Evolutionary conservation across 306 rosid species (phyloP), one percentile per base, ranked within the genome.

Genomic region (Echinosophora koreensis): DNA sequence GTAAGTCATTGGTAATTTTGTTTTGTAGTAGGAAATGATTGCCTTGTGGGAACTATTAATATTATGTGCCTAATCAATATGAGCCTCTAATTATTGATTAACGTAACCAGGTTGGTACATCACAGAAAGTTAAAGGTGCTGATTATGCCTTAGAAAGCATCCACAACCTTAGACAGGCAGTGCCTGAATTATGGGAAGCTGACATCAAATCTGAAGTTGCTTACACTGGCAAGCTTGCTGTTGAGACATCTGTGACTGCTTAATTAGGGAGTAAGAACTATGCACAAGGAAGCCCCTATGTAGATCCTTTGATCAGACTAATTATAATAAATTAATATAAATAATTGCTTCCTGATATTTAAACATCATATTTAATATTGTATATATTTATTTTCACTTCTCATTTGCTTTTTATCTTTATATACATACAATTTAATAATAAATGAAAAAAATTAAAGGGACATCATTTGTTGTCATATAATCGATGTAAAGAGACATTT

Each of bases 81-180:
- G 47, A 35, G 69, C 27, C 66, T 28, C 73, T 69, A 71, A 76
- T 64, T 62, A 47, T 54, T 71, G 76, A 63, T 52, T 56, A 10
- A 15, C 22, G 13, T 6, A 3, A 34, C 8, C 79, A 96, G 99
- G 86, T 96, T 71, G 99, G 98, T n/a, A 87, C 81, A 55, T 86
- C 97, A 4, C 96, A 92, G 74, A 89, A 92, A 78, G 87, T 89
- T 27, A 91, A 90, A 87, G 99, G 94, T 30, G 98, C 99, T 27
- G 99, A 96, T 85, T 89, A 87, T 86, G 98, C 97, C 4, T 80
- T 96, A 49, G 98, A 92, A 84, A 96, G 97, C 82, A 92, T 92
- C 71, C 99, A 96, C 84, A 96, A 96, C 66, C 91, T 96, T 1
- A 96, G 93, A 69, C 97, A 96, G 42, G 99, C 98, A 69, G 64